These are phyloP conservation scores for Arthrobotrys iridis DNA, from an alignment of 2,329 filamentous ascomycete species.

Conservation along the genomic window DNA sequence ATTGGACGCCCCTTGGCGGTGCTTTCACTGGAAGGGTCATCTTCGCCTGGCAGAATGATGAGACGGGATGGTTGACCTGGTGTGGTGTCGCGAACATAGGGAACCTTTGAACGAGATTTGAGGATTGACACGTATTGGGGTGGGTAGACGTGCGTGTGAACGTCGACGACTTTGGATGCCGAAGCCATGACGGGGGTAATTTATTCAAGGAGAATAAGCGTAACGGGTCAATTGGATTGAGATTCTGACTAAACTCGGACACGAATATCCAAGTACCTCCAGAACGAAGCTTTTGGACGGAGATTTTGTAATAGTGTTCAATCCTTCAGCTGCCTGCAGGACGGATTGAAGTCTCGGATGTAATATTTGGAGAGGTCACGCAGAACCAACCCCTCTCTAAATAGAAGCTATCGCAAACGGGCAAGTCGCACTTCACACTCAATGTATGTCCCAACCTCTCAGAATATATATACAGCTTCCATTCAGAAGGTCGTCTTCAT, in stretches of 20 bases:
- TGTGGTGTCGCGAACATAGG: conserved; percentile 72
- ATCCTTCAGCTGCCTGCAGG: too few species aligned
- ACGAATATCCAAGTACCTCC: too few species aligned
- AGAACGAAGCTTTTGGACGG: too few species aligned
- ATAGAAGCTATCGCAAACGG: conserved; percentile 19
- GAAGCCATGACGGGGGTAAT: background rate
- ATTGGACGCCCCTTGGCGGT: conserved; percentile 79
- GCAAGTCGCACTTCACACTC: conserved; percentile 17
- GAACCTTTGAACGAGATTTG: conserved; percentile 70
- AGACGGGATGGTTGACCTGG: conserved; percentile 66
- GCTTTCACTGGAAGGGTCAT: conserved; percentile 65
- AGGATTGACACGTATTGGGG: conserved; percentile 72
- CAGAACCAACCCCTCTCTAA: conserved; percentile 11
- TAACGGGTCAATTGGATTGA: conserved; percentile 34
- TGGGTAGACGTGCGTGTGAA: conserved; percentile 77
- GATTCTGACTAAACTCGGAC: too few species aligned
- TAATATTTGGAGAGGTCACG: background rate
- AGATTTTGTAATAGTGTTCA: too few species aligned
- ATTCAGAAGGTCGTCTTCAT: conserved; percentile 21
- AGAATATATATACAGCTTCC: background rate
- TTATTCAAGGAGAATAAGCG: too few species aligned
- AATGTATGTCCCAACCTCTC: background rate
- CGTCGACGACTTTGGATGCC: conserved; percentile 68
- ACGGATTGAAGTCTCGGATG: background rate
- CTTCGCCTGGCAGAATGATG: conserved; percentile 71